Evolutionary conservation across 306 rosid genomes (phyloP).

Genomic region (Oxytropis ochrocephala): DNA sequence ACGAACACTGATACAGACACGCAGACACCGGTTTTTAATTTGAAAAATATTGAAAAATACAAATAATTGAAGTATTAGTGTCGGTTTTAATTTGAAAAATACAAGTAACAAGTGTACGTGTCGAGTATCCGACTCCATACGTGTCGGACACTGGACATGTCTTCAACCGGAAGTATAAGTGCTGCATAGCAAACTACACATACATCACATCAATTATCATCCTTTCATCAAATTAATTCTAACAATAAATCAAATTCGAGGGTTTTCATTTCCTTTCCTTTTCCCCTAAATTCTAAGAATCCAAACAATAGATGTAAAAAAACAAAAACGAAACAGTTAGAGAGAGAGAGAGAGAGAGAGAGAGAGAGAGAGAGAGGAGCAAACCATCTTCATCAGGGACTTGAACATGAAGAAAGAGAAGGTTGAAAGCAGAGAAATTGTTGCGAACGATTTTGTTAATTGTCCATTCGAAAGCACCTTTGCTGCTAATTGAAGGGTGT

Average conservation of each 20-base stretch:
- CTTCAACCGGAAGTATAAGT: no score
- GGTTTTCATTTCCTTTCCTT: neutral
- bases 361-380: conserved; percentile 16
- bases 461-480: conserved; percentile 86
- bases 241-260: neutral
- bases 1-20: no score
- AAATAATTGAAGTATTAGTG: no score
- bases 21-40: no score
- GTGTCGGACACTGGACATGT: no score
- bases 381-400: conserved; percentile 86
- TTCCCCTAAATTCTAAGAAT: conserved; percentile 11
- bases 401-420: conserved; percentile 81
- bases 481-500: conserved; percentile 82
- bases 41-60: no score
- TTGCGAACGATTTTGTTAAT: conserved; percentile 69
- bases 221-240: neutral
- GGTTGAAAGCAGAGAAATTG: conserved; percentile 55
- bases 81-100: no score
- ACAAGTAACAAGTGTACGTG: no score
- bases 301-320: neutral
- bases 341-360: neutral
- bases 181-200: neutral
- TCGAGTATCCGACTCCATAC: no score
- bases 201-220: neutral
- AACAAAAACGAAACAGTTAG: neutral